These are phyloP conservation scores for Cytospora chrysosperma DNA, from an alignment of 2,329 filamentous ascomycete genomes.

Conservation along the genomic window DNA sequence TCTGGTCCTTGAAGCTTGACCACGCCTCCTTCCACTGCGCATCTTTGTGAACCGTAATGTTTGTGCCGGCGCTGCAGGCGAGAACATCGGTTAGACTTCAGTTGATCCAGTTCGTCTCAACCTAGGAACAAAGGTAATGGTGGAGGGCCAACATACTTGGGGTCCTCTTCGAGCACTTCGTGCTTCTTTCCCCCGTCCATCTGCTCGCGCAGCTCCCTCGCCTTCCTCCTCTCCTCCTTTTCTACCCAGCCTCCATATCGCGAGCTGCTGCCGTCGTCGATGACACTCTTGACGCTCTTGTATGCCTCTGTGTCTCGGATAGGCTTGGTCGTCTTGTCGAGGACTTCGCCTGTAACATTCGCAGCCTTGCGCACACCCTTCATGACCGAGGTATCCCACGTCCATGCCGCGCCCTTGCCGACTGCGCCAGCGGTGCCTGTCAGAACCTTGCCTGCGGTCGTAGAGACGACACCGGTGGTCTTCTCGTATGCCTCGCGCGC, in stretches of 20 bases:
- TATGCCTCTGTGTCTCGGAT: conserved; percentile 93
- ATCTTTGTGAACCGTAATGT: conserved; percentile 94
- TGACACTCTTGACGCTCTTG: conserved; percentile 91
- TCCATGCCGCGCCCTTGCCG: conserved; percentile 91
- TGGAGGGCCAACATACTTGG: conserved; percentile 63
- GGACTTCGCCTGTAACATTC: conserved; percentile 76
- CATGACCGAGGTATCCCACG: conserved; percentile 92
- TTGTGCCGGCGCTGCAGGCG: conserved; percentile 75
- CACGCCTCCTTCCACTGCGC: conserved; percentile 98
- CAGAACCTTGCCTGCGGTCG: conserved; percentile 74
- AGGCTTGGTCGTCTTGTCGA: conserved; percentile 94
- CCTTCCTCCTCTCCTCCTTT: conserved; percentile 86
- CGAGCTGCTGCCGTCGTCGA: conserved; percentile 95
- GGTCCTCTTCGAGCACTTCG: conserved; percentile 76
- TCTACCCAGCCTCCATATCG: conserved; percentile 96
- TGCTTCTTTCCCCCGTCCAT: conserved; percentile 50
- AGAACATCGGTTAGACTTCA: conserved; percentile 31
- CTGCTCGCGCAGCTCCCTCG: conserved; percentile 71
- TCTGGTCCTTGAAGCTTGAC: conserved; percentile 90
- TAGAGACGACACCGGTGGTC: conserved; percentile 78
- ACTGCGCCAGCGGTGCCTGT: conserved; percentile 84
- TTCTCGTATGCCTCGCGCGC: conserved; percentile 85
- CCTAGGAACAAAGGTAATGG: conserved; percentile 22
- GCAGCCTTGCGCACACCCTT: conserved; percentile 88
- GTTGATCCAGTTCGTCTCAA: conserved; percentile 17